Conservation (phyloP, 768 basidiomycete species). For the Termitomyces sp. region DNA sequence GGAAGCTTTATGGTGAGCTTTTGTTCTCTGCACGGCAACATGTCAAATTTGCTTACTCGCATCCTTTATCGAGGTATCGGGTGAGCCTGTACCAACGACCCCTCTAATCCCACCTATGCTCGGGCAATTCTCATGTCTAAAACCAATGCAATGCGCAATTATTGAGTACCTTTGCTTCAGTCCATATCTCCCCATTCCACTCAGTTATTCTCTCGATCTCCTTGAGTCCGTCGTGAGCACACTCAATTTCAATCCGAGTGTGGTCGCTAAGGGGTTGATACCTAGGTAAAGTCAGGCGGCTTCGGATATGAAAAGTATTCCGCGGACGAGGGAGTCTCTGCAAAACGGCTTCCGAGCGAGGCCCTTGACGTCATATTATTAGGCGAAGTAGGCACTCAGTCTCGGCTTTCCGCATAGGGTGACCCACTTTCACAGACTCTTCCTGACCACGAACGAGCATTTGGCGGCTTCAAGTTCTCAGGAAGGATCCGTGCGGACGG, state of each 20-base stretch:
- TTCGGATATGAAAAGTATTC: slow-evolving; percentile 26
- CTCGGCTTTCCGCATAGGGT: not conserved
- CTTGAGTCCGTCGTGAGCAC: slow-evolving; percentile 17
- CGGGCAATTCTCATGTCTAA: slow-evolving; percentile 38
- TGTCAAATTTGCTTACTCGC: slow-evolving; percentile 7
- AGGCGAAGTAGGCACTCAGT: slow-evolving; percentile 39
- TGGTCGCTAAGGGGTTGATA: not conserved
- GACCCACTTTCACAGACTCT: slow-evolving; percentile 42
- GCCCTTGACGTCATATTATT: slow-evolving; percentile 33
- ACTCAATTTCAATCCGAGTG: not conserved
- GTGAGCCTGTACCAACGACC: slow-evolving; percentile 11
- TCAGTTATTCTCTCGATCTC: slow-evolving; percentile 17
- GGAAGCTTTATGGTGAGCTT: slow-evolving; percentile 54
- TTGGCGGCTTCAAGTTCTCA: slow-evolving; percentile 62
- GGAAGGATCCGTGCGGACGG: slow-evolving; percentile 63
- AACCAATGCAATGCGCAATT: slow-evolving; percentile 50
- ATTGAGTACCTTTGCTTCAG: slow-evolving; percentile 43
- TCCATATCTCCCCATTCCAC: slow-evolving; percentile 33
- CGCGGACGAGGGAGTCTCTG: not conserved
- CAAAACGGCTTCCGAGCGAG: slow-evolving; percentile 15
- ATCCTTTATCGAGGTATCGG: slow-evolving; percentile 18
- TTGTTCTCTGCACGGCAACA: slow-evolving; percentile 3
- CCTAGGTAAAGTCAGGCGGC: slow-evolving; percentile 20
- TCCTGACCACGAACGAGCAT: slow-evolving; percentile 53
- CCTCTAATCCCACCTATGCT: slow-evolving; percentile 14